Evolutionary conservation across 2,329 filamentous ascomycete species (phyloP).

Genomic region (Colletotrichum liriopes): DNA sequence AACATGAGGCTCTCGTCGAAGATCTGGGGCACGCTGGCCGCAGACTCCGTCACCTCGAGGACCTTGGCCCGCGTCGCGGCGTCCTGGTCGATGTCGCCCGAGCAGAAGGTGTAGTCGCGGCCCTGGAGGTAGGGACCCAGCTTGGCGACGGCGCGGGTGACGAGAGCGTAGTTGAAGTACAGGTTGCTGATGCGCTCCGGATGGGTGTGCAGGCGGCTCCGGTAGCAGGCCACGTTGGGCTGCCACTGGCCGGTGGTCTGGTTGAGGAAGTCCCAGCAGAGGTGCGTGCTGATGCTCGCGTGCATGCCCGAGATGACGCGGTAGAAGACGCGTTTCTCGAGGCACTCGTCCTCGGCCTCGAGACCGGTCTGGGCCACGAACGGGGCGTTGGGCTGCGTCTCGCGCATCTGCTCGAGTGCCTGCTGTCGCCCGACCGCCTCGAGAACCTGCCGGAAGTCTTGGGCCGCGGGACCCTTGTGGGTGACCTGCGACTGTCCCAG

Average conservation of each 20-base stretch:
- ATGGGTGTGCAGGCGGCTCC: constrained; percentile 84
- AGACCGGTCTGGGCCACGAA: constrained; percentile 76
- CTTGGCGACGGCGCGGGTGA: constrained; percentile 92
- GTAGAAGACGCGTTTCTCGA: constrained; percentile 99
- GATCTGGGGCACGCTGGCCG: constrained; percentile 81
- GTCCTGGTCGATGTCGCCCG: constrained; percentile 86
- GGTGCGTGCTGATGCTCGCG: constrained; percentile 94
- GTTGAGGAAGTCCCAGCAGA: constrained; percentile 97
- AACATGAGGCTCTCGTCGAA: constrained; percentile 99
- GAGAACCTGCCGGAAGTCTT: constrained; percentile 75
- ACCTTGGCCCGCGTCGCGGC: constrained; percentile 85
- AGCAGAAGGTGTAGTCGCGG: constrained; percentile 88
- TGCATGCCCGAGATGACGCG: constrained; percentile 97
- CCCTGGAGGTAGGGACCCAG: constrained; percentile 82
- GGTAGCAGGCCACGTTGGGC: constrained; percentile 92
- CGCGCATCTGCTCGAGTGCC: constrained; percentile 73
- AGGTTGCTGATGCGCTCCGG: constrained; percentile 96
- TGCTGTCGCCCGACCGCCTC: constrained; percentile 73
- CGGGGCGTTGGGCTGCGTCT: constrained; percentile 68
- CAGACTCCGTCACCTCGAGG: constrained; percentile 79
- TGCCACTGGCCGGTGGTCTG: constrained; percentile 95
- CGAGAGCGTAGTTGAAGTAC: constrained; percentile 99
- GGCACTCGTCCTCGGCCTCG: constrained; percentile 89
- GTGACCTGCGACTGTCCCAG: constrained; percentile 62
- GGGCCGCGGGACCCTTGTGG: constrained; percentile 67